Evolutionary conservation across 202 grass and related monocot species (phyloP).

Genomic region (Saccharum hybrid): DNA sequence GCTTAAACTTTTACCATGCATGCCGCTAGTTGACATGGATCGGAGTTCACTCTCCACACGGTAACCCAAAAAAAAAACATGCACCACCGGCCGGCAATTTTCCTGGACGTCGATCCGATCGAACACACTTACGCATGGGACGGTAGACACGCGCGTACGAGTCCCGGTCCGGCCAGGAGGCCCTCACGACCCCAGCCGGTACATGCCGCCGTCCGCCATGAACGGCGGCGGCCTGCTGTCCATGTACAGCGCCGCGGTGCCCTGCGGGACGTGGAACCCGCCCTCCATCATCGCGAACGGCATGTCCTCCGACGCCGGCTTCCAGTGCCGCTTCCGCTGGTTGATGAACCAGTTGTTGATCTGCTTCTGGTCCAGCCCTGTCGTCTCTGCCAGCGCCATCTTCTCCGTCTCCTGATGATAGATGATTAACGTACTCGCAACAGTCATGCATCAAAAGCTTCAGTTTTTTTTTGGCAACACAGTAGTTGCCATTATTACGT

Average conservation of each 20-base stretch:
- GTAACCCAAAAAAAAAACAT: neutral
- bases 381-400: conserved; percentile 74
- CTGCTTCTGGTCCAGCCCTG: conserved; percentile 94
- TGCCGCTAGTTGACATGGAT: neutral
- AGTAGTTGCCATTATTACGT: neutral
- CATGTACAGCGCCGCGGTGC: conserved; percentile 60
- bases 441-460: neutral
- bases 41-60: neutral
- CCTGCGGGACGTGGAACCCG: conserved; percentile 52
- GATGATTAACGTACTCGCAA: too few relatives aligned
- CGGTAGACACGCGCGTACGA: too few relatives aligned
- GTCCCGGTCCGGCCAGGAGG: too few relatives aligned
- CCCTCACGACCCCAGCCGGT: conserved; percentile 67
- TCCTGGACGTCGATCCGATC: neutral
- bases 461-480: neutral
- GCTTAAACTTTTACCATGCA: conserved; percentile 6
- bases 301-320: conserved; percentile 69
- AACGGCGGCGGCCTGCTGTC: conserved; percentile 48
- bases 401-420: conserved; percentile 80
- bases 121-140: neutral
- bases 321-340: conserved; percentile 90
- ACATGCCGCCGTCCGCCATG: conserved; percentile 60
- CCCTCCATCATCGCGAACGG: conserved; percentile 59
- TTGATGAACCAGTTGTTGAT: conserved; percentile 42
- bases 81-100: neutral